Evolutionary conservation across 148 eudicot genomes (phyloP), one percentile per base, ranked within the genome.

Genomic region (Diospyros kaki): DNA sequence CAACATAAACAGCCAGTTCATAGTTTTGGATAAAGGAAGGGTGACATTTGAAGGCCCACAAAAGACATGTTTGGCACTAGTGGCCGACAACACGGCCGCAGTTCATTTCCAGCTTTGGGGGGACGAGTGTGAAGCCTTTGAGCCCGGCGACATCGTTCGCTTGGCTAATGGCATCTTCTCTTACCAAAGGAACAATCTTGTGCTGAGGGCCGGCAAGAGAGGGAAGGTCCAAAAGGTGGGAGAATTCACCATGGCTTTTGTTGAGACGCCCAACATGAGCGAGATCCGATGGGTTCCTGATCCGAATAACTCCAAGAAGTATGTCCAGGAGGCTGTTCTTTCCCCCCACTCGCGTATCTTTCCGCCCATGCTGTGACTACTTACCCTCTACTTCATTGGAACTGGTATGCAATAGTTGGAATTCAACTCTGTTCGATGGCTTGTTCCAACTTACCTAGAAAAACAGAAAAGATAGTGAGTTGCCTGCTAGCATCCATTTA

Each of bases 71-170:
- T 81, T 91, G 74, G 85, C 91, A n/a, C 86, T 94, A 17, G 97
- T 90, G 71, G 98, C 98, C 0, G 98, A 94, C 72, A 90, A 89
- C 79, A 88, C 97, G 15, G 98, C 98, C 6, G 82, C 98, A 0
- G 95, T 92, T 65, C 97, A 90, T 79, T 94, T 94, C 77, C 98
- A 88, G 83, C 75, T 94, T 4, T 94, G 98, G 98, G 95, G 90
- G 18, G 83, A 75, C 11, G 97, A 94, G 79, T 88, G 95, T 64
- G 93, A 94, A 66, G 91, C 85, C 6, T 90, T 90, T 61, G 81
- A 90, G 80, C 83, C 95, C 0, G 89, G 97, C 44, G 98, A 90
- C 42, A 90, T 91, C 2, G 69, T 91, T 15, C 73, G 70, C 40
- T 79, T 94, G 62, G 44, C 81, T 4, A 84, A 83, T 52, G 97